A percentile compares a stretch with the other conserved stretches of the same genome.
Conservation (phyloP, 2,329 filamentous ascomycete species). For the Fusarium heterosporum region DNA sequence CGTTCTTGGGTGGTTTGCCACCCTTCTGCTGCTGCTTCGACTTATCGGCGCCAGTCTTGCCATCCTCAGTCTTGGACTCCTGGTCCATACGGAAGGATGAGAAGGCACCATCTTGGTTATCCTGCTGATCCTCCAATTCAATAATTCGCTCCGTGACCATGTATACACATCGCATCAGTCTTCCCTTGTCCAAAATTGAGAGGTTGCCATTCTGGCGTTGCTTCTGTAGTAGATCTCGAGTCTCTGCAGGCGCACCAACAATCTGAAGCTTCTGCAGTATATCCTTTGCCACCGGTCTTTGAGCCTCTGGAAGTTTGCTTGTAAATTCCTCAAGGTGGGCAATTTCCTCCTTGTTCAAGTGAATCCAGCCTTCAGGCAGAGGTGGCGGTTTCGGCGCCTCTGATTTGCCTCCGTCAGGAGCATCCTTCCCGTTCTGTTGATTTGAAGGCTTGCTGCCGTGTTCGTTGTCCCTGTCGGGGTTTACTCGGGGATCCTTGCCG, state of each 20-base stretch:
- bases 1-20: slow-evolving; percentile 50
- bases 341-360: slow-evolving; percentile 59
- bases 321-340: slow-evolving; percentile 69
- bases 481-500: slow-evolving; percentile 50
- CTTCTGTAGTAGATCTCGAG: slow-evolving; percentile 68
- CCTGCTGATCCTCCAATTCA: slow-evolving; percentile 45
- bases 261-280: slow-evolving; percentile 72
- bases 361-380: slow-evolving; percentile 61
- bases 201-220: slow-evolving; percentile 69
- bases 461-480: slow-evolving; percentile 45
- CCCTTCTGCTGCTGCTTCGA: slow-evolving; percentile 50
- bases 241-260: slow-evolving; percentile 76
- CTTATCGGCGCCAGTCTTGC: slow-evolving; percentile 41
- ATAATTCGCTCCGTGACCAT: slow-evolving; percentile 53
- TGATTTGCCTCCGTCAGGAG: slow-evolving; percentile 32
- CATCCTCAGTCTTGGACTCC: slow-evolving; percentile 39
- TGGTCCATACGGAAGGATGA: slow-evolving; percentile 41
- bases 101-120: slow-evolving; percentile 35
- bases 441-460: slow-evolving; percentile 35
- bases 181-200: slow-evolving; percentile 54
- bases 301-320: slow-evolving; percentile 71
- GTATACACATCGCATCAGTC: slow-evolving; percentile 53
- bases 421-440: slow-evolving; percentile 35
- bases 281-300: slow-evolving; percentile 69
- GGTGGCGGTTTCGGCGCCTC: slow-evolving; percentile 49